Evolutionary conservation across 257 asterid species (phyloP), one percentile per base, ranked within the genome.

Genomic region (Penstemon newberryi): DNA sequence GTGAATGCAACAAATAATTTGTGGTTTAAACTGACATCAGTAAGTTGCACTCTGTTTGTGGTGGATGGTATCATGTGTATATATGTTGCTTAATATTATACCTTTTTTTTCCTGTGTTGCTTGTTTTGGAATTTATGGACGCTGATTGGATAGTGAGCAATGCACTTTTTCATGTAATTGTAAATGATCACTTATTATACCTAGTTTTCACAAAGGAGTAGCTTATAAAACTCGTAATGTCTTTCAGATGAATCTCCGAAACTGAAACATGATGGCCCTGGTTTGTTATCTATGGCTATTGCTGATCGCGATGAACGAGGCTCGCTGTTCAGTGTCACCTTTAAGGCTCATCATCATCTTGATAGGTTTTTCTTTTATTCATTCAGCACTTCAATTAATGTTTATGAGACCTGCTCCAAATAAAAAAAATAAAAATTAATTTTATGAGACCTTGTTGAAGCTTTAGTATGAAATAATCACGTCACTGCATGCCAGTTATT

Each of bases 231-330:
- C 19, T 63, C 63, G 58, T 67, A 9, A 44, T 67, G 18, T 69
- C 38, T 83, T 81, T 60, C 91, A 94, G 99, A 85, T 54, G 99
- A 94, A 78, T 75, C 82, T 60, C 83, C 96, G 0, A 94, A 87
- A 74, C 82, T 89, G 78, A 91, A 82, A 70, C 99, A 94, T 80
- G 97, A 94, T 57, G 70, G 78, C 42, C 89, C 92, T 60, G 99
- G 97, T 73, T 86, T 94, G 73, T 81, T 94, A 60, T 86, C 99
- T 25, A 94, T 94, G 97, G 88, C 92, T 6, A 82, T 94, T 75
- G 91, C 91, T 69, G 99, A 94, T 66, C 89, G 95, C 11, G 91
- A 91, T 63, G 86, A 85, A 50, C 96, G 93, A 1, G 99, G 99
- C 69, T 94, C 99, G 50, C 80, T 82, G 70, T 94, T 94, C 81